Evolutionary conservation across 2,329 filamentous ascomycete species (phyloP), one percentile per base, ranked within the genome.

Genomic region (Paecilomyces dactylethromorphus): DNA sequence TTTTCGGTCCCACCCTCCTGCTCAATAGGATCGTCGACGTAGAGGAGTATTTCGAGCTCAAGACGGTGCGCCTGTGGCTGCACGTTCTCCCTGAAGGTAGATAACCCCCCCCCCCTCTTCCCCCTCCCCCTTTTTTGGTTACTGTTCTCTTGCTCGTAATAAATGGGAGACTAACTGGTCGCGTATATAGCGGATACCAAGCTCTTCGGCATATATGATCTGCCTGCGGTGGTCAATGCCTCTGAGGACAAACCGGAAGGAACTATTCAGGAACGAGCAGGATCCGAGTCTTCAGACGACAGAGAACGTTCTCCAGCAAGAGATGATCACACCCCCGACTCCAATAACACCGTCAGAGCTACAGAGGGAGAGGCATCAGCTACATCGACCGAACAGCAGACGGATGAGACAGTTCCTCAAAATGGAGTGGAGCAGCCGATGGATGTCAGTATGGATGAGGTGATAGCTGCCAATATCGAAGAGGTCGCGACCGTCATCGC

Each of bases 41-140:
- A 12, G 66, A 66, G 12, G 60, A 64, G 24, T 65, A 69, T 26
- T 56, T 66, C 11, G 69, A 69, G 12, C 51, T 66, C 35, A 65
- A 65, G 10, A 64, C 63, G 13, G 63, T 71, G 35, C 71, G 74
- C 31, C 72, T 76, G 53, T 77, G 74, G 74, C 68, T 74, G 64
- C 69, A 77, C 53, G 58, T 71, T 3, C 66, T 77, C 3, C 73
- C 74, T 1, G 73, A 74, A 56, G 69, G 72, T 70, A 58, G 61
- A 68, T 64, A 31, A 12, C 7, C 45, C 31, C 3, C 26, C 53
- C 56, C 12, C 10, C 29, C 32, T n/a, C n/a, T 64, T 33, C 13
- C 7, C 45, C 31, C 3, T 32, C 53, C 56, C 12, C 10, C 29
- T 35, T n/a, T 29, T 18, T 1, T 10, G n/a, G n/a, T n/a, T n/a